phyloP scores from a whole-genome alignment of 164 flowering plant genomes.

The Piper longum region DNA sequence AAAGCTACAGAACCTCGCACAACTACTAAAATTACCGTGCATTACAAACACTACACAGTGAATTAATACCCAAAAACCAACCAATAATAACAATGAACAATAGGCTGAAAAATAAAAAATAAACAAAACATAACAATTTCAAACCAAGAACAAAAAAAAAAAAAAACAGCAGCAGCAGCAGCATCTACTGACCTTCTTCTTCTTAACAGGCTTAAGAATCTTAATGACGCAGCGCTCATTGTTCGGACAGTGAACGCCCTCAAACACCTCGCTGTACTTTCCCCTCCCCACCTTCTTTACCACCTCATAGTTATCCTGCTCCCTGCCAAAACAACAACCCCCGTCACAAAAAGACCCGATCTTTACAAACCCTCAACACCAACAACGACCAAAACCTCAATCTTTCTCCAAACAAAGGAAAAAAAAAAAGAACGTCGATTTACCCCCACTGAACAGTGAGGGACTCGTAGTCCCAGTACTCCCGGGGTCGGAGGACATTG shows the following conservation, averaged over 20 bases:
- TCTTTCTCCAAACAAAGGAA: background rate
- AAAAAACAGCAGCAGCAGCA: background rate
- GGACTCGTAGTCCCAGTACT: constrained; percentile 92
- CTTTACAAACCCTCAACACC: background rate
- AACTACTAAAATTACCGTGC: too few species aligned
- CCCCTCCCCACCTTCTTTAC: constrained; percentile 96
- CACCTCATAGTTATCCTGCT: constrained; percentile 94
- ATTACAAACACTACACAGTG: too few species aligned
- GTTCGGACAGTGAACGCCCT: constrained; percentile 65
- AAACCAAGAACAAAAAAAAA: background rate
- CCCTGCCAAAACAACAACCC: constrained; percentile 24
- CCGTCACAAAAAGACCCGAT: background rate
- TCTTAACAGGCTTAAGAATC: constrained; percentile 95
- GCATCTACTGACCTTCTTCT: constrained; percentile 60
- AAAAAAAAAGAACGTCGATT: background rate
- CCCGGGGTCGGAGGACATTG: constrained; percentile 80
- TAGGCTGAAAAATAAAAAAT: too few species aligned
- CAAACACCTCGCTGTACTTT: constrained; percentile 94
- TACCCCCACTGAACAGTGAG: constrained; percentile 97
- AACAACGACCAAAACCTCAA: background rate
- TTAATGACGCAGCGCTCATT: constrained; percentile 78
- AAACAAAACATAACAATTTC: background rate
- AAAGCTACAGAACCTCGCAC: too few species aligned
- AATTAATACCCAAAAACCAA: too few species aligned
- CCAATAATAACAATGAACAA: too few species aligned